Evolutionary conservation across 2,329 filamentous ascomycete species (phyloP).

Genomic region (Piedraia hortae): DNA sequence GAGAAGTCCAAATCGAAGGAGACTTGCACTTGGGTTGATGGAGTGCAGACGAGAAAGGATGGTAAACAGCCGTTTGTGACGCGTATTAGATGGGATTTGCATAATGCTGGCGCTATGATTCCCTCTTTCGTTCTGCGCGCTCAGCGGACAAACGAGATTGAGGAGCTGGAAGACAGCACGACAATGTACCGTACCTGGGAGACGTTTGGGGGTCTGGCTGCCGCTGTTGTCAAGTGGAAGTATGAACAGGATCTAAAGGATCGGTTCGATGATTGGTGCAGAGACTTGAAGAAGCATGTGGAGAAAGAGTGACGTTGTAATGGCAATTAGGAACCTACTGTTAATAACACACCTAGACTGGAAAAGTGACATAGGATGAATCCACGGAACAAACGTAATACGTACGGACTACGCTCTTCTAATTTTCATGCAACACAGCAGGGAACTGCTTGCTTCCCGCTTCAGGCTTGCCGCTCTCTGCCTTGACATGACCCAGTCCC

Average conservation of each 20-base stretch:
- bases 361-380: too few relatives aligned
- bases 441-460: slow-evolving; percentile 25
- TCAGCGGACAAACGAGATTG: slow-evolving; percentile 20
- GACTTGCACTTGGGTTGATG: slow-evolving; percentile 13
- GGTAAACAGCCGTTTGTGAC: slow-evolving; percentile 6
- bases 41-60: slow-evolving; percentile 4
- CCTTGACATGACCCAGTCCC: slow-evolving; percentile 46
- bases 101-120: slow-evolving; percentile 9
- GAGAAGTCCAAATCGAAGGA: slow-evolving; percentile 8
- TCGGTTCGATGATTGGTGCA: slow-evolving; percentile 16
- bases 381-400: neutral
- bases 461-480: slow-evolving; percentile 33
- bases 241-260: slow-evolving; percentile 13
- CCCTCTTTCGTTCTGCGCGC: slow-evolving; percentile 14
- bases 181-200: slow-evolving; percentile 19
- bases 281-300: slow-evolving; percentile 16
- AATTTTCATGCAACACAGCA: slow-evolving; percentile 21
- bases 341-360: too few relatives aligned
- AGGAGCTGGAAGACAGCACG: slow-evolving; percentile 12
- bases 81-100: slow-evolving; percentile 9
- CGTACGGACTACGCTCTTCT: slow-evolving; percentile 6
- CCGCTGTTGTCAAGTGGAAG: slow-evolving; percentile 17
- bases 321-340: slow-evolving; percentile 1
- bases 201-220: slow-evolving; percentile 16
- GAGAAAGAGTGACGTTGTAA: slow-evolving; percentile 9